Evolutionary conservation across 2,329 filamentous ascomycete species (phyloP), one percentile per base, ranked within the genome.

Genomic region (Colletotrichum navitas): DNA sequence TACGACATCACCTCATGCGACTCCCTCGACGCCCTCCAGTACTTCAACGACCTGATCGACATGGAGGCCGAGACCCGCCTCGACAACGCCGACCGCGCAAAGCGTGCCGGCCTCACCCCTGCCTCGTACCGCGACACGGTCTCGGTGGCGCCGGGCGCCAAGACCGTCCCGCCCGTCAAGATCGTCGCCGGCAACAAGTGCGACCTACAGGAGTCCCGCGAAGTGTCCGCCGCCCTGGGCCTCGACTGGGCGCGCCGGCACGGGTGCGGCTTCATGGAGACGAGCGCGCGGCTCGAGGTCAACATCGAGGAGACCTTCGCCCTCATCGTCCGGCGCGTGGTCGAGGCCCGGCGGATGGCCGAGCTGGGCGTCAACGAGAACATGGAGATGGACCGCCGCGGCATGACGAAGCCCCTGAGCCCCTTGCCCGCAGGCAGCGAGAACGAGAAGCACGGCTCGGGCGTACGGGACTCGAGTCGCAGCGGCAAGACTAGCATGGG

Each of bases 241-340:
- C 83, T 95, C 54, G 92, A 94, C 76, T 96, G 93, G 93, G 92
- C 93, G 62, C 85, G 92, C 72, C 85, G 84, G 71, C 85, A 88
- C 66, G 90, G 90, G 54, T 95, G 93, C 81, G 93, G 93, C 49
- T 96, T 96, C 83, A 96, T 96, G 93, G 93, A 96, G 87, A 96
- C 93, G 73, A 94, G 92, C 77, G 93, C 93, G 5, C 85, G 93
- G 66, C 89, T 94, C 76, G 93, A 94, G 85, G 93, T 96, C 74
- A 96, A 96, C 79, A 94, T 96, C 73, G 93, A 96, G 80, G 93
- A 96, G 87, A 95, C 93, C 0, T 96, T 96, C 85, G 93, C 92
- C 45, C 85, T 91, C 49, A 88, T 91, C 71, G 87, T 91, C 54
- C 84, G 89, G 34, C 84, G 89, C 63, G 90, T 92, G 62, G 85